A percentile compares a stretch with the other conserved stretches of the same genome.
These are phyloP conservation scores for Aegilops sharonensis DNA, from an alignment of 176 grass and related monocot genomes.

Conservation along the genomic window DNA sequence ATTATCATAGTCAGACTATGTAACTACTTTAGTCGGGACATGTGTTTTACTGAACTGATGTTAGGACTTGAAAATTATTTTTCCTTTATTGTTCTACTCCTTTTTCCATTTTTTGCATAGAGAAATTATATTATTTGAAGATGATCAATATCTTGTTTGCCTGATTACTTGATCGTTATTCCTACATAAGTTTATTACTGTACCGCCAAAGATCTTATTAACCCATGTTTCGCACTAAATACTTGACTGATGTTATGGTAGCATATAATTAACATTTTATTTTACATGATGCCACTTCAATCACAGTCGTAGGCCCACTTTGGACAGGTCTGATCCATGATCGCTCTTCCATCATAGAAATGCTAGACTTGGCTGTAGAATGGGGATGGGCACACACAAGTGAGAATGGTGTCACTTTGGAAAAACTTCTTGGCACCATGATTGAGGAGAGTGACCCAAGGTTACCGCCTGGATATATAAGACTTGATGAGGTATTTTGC, in stretches of 20 bases:
- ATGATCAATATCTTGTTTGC: not conserved
- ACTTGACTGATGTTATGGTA: not conserved
- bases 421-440: constrained; percentile 84
- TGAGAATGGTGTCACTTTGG: constrained; percentile 51
- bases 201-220: not conserved
- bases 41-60: not conserved
- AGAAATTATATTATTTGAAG: not conserved
- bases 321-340: constrained; percentile 91
- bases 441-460: constrained; percentile 71
- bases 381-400: constrained; percentile 73
- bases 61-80: not conserved
- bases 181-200: constrained; percentile 6
- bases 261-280: constrained; percentile 14
- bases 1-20: not conserved
- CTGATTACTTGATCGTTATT: not conserved
- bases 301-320: constrained; percentile 73
- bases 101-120: not conserved
- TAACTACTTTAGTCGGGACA: not conserved
- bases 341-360: constrained; percentile 59
- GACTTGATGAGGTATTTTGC: constrained; percentile 69
- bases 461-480: constrained; percentile 88
- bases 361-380: constrained; percentile 70
- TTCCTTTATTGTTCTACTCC: not conserved
- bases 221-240: not conserved
- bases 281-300: constrained; percentile 46